These are phyloP conservation scores for Fusarium protoensiforme DNA, from an alignment of 2,329 filamentous ascomycete species.

Conservation along the genomic window DNA sequence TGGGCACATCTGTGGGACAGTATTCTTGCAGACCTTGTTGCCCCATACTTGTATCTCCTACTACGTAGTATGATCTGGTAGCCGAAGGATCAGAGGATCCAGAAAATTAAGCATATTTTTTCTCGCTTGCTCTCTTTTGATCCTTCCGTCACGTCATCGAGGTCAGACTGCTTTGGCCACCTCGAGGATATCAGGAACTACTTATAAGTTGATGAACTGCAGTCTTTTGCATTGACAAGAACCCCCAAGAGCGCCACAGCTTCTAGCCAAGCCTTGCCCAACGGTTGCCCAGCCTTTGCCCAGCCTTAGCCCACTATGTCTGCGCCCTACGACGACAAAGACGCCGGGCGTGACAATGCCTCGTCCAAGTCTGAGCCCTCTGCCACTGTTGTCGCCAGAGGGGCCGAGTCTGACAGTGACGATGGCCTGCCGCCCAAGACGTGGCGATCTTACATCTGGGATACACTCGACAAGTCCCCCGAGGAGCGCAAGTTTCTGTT, in stretches of 20 bases:
- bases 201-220: background rate
- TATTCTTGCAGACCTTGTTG: background rate
- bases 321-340: slow-evolving; percentile 2
- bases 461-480: slow-evolving; percentile 57
- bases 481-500: slow-evolving; percentile 54
- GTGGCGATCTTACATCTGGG: slow-evolving; percentile 62
- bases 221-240: background rate
- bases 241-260: background rate
- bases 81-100: background rate
- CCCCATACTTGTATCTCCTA: background rate
- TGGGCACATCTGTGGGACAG: background rate
- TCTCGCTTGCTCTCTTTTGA: background rate
- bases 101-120: background rate
- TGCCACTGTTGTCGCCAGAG: slow-evolving; percentile 1
- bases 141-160: slow-evolving; percentile 17
- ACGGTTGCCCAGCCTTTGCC: background rate
- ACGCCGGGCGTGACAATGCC: background rate
- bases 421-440: slow-evolving; percentile 48
- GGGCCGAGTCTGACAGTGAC: slow-evolving; percentile 24
- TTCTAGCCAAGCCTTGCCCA: background rate
- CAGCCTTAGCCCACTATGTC: slow-evolving; percentile 4
- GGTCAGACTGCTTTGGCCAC: background rate
- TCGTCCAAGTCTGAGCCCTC: slow-evolving; percentile 16
- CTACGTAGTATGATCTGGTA: background rate
- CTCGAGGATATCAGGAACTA: background rate